phyloP scores from a whole-genome alignment of 176 grass and related monocot genomes.

The Hordeum vulgare region DNA sequence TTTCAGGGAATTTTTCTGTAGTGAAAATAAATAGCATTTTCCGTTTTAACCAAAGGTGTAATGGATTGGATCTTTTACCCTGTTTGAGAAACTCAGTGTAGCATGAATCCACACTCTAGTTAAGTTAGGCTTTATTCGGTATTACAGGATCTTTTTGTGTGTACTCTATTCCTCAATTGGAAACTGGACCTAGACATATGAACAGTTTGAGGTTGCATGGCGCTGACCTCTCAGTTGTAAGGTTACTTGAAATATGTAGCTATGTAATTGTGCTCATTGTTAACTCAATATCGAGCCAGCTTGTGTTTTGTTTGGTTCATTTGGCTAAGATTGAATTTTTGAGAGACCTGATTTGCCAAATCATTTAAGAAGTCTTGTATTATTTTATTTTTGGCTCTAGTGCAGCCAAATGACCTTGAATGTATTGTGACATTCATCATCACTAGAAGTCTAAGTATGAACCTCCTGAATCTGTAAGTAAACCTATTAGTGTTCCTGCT shows the following conservation, averaged over 20 bases:
- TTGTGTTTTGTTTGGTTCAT: slow-evolving; percentile 1
- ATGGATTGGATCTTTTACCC: not conserved
- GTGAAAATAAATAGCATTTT: not conserved
- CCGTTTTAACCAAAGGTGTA: not conserved
- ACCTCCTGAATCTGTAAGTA: not conserved
- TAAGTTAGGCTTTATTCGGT: slow-evolving; percentile 1
- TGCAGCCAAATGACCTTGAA: not conserved
- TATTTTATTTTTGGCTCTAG: not conserved
- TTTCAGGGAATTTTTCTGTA: slow-evolving; percentile 4
- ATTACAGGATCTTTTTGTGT: not conserved
- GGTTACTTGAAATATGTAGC: not conserved
- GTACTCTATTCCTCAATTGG: not conserved
- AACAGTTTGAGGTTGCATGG: not conserved
- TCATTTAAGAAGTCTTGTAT: not conserved
- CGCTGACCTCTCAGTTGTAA: not conserved
- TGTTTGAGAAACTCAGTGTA: not conserved
- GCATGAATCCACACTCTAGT: not conserved
- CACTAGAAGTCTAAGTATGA: not conserved
- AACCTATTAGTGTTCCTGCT: not conserved
- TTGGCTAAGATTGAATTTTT: not conserved
- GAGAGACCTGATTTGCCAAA: not conserved
- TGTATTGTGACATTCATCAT: not conserved
- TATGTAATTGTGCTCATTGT: not conserved
- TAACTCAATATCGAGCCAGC: not conserved
- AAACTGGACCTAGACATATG: not conserved